phyloP scores from a whole-genome alignment of 441 rosid species.

The Mallotus repandus region DNA sequence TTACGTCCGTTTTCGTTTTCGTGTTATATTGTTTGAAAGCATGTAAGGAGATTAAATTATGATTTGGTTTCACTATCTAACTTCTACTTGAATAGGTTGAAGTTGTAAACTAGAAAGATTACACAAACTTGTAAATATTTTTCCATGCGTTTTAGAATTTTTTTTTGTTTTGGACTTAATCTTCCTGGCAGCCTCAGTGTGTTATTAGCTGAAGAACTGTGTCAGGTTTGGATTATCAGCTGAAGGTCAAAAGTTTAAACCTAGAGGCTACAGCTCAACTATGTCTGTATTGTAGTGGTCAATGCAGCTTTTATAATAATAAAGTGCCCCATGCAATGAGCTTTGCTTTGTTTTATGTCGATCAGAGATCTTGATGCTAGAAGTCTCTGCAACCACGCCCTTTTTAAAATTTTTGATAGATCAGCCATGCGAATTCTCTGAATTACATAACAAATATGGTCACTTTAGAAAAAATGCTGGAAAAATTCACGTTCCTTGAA shows the following conservation, averaged over 20 bases:
- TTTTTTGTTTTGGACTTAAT: not conserved
- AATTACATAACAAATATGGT: no score
- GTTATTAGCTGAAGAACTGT: not conserved
- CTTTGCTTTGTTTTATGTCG: not conserved
- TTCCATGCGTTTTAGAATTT: not conserved
- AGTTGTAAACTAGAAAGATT: not conserved
- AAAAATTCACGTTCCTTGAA: no score
- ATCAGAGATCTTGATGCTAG: not conserved
- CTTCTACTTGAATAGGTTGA: not conserved
- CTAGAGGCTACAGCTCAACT: not conserved
- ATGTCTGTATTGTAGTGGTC: not conserved
- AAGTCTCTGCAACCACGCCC: not conserved
- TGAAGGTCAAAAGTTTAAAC: not conserved
- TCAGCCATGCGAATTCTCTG: no score
- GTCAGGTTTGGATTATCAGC: not conserved
- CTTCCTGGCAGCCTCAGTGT: not conserved
- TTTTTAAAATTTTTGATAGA: not conserved
- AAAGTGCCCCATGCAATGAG: not conserved
- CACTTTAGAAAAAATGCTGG: no score
- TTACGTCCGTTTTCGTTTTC: no score
- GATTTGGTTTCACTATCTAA: not conserved
- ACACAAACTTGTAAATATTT: not conserved
- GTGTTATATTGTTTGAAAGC: slow-evolving; percentile 25
- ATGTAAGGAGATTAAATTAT: slow-evolving; percentile 35
- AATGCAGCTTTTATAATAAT: not conserved